phyloP scores from a whole-genome alignment of 169 alveolate species.

The Perkinsus olseni region DNA sequence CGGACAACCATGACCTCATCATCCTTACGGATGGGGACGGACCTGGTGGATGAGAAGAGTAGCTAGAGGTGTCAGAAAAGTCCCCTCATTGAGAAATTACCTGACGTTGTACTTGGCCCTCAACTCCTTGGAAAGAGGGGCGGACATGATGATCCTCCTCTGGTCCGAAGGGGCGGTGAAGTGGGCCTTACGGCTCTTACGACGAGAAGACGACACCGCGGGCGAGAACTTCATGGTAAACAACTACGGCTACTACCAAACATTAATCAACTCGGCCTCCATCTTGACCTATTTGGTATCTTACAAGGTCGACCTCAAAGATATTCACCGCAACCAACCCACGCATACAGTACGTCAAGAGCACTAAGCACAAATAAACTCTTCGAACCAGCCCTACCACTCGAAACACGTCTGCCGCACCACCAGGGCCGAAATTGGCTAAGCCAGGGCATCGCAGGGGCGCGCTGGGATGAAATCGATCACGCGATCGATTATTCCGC shows the following conservation, averaged over 20 bases:
- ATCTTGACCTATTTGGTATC: neutral
- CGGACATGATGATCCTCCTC: constrained; percentile 93
- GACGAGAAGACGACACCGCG: constrained; percentile 59
- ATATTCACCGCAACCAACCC: neutral
- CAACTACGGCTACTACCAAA: neutral
- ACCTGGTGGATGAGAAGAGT: constrained; percentile 34
- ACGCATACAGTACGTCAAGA: neutral
- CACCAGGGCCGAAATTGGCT: neutral
- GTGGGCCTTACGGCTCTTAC: constrained; percentile 95
- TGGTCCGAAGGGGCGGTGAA: constrained; percentile 95
- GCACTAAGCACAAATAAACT: neutral
- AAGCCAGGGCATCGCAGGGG: neutral
- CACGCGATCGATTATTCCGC: neutral
- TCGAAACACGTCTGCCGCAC: neutral
- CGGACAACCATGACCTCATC: constrained; percentile 95
- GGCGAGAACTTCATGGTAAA: constrained; percentile 13
- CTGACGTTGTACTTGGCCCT: constrained; percentile 88
- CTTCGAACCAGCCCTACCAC: neutral
- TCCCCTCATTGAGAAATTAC: neutral
- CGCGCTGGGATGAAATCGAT: neutral
- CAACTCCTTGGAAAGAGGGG: constrained; percentile 90
- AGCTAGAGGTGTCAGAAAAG: neutral
- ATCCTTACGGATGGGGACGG: constrained; percentile 96
- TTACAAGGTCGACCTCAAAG: neutral
- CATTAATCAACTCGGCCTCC: neutral